phyloP scores from a whole-genome alignment of 2,329 filamentous ascomycete species.

The Ophiostoma triangulosporum region DNA sequence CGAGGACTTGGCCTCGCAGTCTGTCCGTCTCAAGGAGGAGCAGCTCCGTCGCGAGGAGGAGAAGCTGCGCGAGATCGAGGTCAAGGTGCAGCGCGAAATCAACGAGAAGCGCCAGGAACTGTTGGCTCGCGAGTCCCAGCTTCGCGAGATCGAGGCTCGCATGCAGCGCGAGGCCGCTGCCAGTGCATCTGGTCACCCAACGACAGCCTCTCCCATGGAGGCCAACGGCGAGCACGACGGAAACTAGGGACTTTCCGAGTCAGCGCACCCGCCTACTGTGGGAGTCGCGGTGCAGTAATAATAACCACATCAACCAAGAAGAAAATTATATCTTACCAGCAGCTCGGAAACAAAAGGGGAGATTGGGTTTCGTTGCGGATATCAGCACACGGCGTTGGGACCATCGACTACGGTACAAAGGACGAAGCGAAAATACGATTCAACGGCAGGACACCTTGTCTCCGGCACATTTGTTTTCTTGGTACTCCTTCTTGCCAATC shows the following conservation, averaged over 20 bases:
- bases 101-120: conserved; percentile 99
- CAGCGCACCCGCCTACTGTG: neutral
- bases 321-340: neutral
- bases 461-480: conserved; percentile 20
- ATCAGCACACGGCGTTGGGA: conserved; percentile 32
- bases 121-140: conserved; percentile 90
- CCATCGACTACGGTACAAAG: conserved; percentile 1
- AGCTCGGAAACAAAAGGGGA: conserved; percentile 7
- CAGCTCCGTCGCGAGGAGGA: conserved; percentile 98
- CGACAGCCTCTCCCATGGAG: conserved; percentile 25
- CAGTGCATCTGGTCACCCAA: conserved; percentile 27
- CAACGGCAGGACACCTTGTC: conserved; percentile 27
- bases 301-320: neutral
- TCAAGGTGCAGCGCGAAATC: conserved; percentile 99
- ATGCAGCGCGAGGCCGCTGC: conserved; percentile 77
- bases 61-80: conserved; percentile 97
- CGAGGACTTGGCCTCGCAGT: conserved; percentile 91
- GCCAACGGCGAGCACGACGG: conserved; percentile 42
- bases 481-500: neutral
- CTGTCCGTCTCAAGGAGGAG: conserved; percentile 97
- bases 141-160: conserved; percentile 95
- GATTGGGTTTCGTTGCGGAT: conserved; percentile 7
- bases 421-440: neutral
- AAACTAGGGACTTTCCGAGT: conserved; percentile 24
- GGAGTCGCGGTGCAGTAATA: conserved; percentile 9